Base-by-base conservation (phyloP, 306 rosid genomes). In the Dryas drummondii region DNA sequence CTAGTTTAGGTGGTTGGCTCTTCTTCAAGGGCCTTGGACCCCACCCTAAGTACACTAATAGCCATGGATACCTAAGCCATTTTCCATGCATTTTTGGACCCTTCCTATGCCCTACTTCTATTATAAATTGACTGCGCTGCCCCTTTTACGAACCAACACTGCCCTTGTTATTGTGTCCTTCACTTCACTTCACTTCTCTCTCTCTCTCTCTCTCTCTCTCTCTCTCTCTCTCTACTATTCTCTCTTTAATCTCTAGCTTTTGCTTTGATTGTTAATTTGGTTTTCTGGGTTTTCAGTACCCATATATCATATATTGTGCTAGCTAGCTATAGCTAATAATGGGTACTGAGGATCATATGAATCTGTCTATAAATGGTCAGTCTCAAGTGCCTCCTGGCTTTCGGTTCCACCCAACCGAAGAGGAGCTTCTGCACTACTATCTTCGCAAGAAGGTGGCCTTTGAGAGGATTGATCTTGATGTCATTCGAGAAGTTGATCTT, bases 391-490 rank as follows among this genome's bases (percentile, higher is more conserved):
- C 90, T 49, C 90, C 90, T 0, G 90, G 90, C 53, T 86, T 86
- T 19, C 80, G 90, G 6, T 87, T 87, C 67, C 91, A 87, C 37
- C 91, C 91, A 3, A 87, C 89, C 0, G 91, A 87, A 54, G 91
- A 87, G 56, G 91, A 87, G 78, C 91, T 87, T 55, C 87, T 87
- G 0, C 91, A 87, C 74, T 87, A 87, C 81, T 87, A 87, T 61
- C 80, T 87, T 0, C 69, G 87, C 59, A 87, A 87, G 82, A 87
- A 87, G 66, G 87, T 87, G 10, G 83, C 86, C 8, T 85, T 71
- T n/a, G 85, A 87, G 76, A 84, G 82, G 62, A 82, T 87, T 66
- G 91, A 87, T 69, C 87, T 87, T 37, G 91, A 87, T 67, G 91
- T 87, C 17, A 85, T 87, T 71, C 83, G 87, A 0, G 91, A 87